Evolutionary conservation across 2,329 filamentous ascomycete species (phyloP).

Genomic region (Fusarium cyanostomum): DNA sequence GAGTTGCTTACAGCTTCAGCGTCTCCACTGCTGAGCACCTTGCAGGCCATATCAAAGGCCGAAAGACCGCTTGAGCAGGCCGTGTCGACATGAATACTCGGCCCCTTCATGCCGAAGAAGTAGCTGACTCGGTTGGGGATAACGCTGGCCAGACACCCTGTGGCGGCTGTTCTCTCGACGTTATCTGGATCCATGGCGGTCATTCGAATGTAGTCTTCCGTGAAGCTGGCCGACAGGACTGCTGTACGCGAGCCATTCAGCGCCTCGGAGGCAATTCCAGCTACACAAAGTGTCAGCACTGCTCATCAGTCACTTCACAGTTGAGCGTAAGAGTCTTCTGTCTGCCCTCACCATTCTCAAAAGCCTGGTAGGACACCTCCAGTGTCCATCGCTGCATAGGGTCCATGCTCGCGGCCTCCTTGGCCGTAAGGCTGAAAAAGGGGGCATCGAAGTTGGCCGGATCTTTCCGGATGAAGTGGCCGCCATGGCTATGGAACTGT

Average conservation of each 20-base stretch:
- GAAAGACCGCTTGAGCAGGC: constrained; percentile 30
- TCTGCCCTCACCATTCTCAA: constrained; percentile 43
- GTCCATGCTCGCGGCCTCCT: constrained; percentile 43
- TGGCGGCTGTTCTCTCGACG: constrained; percentile 45
- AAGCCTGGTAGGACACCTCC: constrained; percentile 48
- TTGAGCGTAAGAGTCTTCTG: neutral
- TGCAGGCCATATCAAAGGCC: constrained; percentile 28
- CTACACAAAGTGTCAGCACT: neutral
- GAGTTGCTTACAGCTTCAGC: constrained; percentile 30
- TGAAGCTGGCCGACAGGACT: constrained; percentile 52
- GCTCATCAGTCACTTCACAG: neutral
- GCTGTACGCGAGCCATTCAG: constrained; percentile 45
- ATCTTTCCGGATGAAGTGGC: constrained; percentile 41
- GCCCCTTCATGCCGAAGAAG: constrained; percentile 43
- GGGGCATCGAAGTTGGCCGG: constrained; percentile 50
- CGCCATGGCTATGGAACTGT: neutral
- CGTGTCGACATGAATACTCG: constrained; percentile 31
- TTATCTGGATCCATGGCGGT: constrained; percentile 48
- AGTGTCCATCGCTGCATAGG: constrained; percentile 50
- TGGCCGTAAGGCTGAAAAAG: constrained; percentile 47
- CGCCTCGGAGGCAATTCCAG: constrained; percentile 46
- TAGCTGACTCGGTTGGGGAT: constrained; percentile 54
- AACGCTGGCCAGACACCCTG: constrained; percentile 34
- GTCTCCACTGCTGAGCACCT: constrained; percentile 56
- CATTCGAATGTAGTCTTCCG: constrained; percentile 49